Evolutionary conservation across 2,329 filamentous ascomycete genomes (phyloP), one percentile per base, ranked within the genome.

Genomic region (Clonostachys chloroleuca): DNA sequence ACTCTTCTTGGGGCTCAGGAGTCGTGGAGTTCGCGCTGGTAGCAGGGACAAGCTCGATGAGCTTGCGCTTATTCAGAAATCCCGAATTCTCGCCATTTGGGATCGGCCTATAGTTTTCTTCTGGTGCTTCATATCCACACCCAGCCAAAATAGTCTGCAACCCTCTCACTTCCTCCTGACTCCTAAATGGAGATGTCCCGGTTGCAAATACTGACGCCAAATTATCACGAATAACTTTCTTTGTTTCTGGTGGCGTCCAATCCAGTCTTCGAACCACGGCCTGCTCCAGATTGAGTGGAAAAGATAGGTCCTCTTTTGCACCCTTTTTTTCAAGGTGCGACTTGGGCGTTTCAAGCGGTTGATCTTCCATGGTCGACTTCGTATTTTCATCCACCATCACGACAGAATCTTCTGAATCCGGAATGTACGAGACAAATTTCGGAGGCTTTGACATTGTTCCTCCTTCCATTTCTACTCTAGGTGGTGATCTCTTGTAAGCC

Each of bases 241-340:
- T 71, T 34, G 70, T 59, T 42, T 70, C 73, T 5, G 81, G 77
- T 3, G 86, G 87, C 1, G 87, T 91, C 87, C 87, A 91, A 49
- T 84, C 75, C 13, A 67, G 58, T 50, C 81, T 74, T 49, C 86
- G 73, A 42, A 67, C 69, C 24, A 77, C 60, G 8, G 85, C 86
- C 42, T 60, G 62, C 45, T 78, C 74, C 9, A 74, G 49, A 17
- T 63, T 55, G 4, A 71, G 54, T 1, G 67, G 57, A 43, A 30
- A 30, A 30, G 24, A 30, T 30, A 9, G 24, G 9, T 30, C 24
- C 24, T 30, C 24, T 30, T 30, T 30, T 30, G 67, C 66, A n/a
- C 60, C 46, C 14, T 16, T 64, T 56, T 61, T 37, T 58, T 64
- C 5, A 47, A 44, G 12, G 55, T 42, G 7, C 50, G 44, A 35